Conservation (phyloP, 2,329 filamentous ascomycete species). For the Berkeleyomyces rouxiae region DNA sequence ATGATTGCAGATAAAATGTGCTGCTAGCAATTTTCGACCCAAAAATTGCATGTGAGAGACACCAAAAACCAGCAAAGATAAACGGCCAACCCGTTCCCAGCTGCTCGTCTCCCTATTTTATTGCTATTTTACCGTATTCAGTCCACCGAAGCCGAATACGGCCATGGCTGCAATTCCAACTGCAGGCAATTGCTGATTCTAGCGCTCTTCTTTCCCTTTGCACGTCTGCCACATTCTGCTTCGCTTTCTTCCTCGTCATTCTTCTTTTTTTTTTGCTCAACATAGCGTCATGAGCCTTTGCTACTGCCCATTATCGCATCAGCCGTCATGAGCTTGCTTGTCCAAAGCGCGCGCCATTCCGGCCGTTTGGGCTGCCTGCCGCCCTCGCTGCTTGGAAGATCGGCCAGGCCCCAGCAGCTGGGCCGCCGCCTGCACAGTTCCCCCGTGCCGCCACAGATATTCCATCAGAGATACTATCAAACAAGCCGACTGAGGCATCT, state of each 20-base stretch:
- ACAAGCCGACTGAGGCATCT: neutral
- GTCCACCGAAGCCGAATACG: neutral
- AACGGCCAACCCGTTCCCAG: too few relatives aligned
- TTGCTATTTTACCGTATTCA: neutral
- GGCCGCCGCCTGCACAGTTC: neutral
- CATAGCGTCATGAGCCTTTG: constrained; percentile 1
- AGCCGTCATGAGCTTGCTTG: constrained; percentile 11
- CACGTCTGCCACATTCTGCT: neutral
- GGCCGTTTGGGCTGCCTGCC: neutral
- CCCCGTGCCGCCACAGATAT: neutral
- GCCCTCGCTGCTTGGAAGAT: neutral
- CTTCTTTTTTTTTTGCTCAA: neutral
- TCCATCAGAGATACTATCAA: neutral
- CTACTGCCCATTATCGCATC: neutral
- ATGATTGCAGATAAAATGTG: too few relatives aligned
- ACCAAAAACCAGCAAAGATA: too few relatives aligned
- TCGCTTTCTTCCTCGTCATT: neutral
- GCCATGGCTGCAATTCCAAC: neutral
- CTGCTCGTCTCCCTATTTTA: neutral
- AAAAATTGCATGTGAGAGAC: too few relatives aligned
- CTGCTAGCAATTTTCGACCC: too few relatives aligned
- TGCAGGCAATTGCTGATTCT: neutral
- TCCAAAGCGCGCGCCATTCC: constrained; percentile 5
- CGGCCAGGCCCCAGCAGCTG: neutral
- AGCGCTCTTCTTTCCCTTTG: neutral